A percentile compares a stretch with the other conserved stretches of the same genome.
These are phyloP conservation scores for Tetraselmis chui DNA, from an alignment of 139 green algal species.

Conservation along the genomic window DNA sequence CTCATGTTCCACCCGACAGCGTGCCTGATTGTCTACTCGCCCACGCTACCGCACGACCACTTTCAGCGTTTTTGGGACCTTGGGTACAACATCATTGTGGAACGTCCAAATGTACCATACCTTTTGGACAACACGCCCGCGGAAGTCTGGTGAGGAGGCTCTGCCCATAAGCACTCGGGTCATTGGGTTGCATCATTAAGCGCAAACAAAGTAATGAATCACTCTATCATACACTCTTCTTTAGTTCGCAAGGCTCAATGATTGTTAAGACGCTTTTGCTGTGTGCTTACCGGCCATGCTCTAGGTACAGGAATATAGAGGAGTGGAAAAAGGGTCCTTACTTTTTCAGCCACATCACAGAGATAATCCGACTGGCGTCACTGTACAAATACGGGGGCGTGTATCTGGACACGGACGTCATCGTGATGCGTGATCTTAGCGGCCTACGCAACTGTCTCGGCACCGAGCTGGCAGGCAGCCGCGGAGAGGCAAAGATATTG, in stretches of 20 bases:
- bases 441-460: conserved; percentile 28
- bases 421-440: conserved; percentile 27
- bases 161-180: too few species aligned
- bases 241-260: too few species aligned
- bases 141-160: conserved; percentile 18
- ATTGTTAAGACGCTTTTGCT: too few species aligned
- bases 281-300: too few species aligned
- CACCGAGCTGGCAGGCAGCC: conserved; percentile 22
- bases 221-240: too few species aligned
- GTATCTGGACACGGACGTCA: conserved; percentile 38
- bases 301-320: conserved; percentile 25
- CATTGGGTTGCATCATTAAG: too few species aligned
- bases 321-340: conserved; percentile 25
- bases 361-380: conserved; percentile 31
- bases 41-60: conserved; percentile 19
- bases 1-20: conserved; percentile 22
- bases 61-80: conserved; percentile 31
- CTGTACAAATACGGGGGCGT: conserved; percentile 33
- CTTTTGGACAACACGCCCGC: conserved; percentile 27
- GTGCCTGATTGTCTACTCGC: conserved; percentile 30
- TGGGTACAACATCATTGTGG: conserved; percentile 36
- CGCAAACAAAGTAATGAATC: too few species aligned
- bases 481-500: conserved; percentile 21
- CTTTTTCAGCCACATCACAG: conserved; percentile 38
- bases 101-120: conserved; percentile 22